Base-by-base conservation (phyloP, 2,329 filamentous ascomycete genomes). In the Aspergillus uvarum region DNA sequence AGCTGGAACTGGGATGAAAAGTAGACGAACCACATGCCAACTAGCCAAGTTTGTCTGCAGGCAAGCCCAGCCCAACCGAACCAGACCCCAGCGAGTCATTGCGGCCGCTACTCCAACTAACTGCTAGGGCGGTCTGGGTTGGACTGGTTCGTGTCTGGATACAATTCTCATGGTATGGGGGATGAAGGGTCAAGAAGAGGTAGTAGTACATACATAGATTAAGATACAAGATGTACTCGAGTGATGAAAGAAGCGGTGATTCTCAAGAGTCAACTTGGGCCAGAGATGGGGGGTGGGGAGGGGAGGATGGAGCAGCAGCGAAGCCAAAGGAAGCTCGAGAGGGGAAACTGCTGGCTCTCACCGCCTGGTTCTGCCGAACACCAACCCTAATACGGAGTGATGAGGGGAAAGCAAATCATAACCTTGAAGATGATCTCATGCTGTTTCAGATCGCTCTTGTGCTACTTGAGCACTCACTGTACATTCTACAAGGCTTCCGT, bases 311-410 rank as follows among this genome's bases (percentile, higher is more conserved):
- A 47, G 12, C 21, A 32, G 7, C 26, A n/a, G 26, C 49, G 50
- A 52, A 51, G 49, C 31, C 21, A n/a, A 54, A 31, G 56, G 44
- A 58, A 19, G 48, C 35, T 31, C n/a, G 42, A 51, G 50, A 35
- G 50, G 50, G 35, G 58, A 26, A 38, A 16, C 26, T 62, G 60
- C 60, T 50, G 5, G 5, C 4, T n/a, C 14, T 2, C 47, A 57
- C 60, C 60, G 60, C 54, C 50, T 19, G n/a, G 38, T 62, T 58
- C 60, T 62, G 60, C 60, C 59, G 2, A 12, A 14, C 53, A 47
- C 22, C 53, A 53, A 54, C 50, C 51, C 42, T 49, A 49, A 55
- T 22, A 24, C 16, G 16, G 16, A 8, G 16, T 1, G 26, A 29
- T 29, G 26, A 29, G 26, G 26, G 26, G 26, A 29, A 29, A 29